Base-by-base conservation (phyloP, 2,329 filamentous ascomycete genomes). In the Albophoma yamanashiensis region DNA sequence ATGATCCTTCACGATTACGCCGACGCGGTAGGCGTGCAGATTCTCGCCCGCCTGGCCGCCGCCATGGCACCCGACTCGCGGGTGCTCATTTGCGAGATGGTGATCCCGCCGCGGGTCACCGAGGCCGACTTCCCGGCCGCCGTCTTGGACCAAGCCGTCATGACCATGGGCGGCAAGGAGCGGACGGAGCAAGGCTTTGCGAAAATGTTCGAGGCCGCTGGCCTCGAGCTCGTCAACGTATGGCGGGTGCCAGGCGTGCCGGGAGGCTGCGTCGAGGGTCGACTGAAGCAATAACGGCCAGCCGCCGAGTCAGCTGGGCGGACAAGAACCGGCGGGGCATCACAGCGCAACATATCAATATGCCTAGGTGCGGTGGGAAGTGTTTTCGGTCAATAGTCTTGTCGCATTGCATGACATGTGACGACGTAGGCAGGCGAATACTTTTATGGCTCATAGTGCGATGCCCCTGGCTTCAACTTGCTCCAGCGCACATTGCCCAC, bases 91-190 rank as follows among this genome's bases (percentile, higher is more conserved):
- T 73, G 70, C 59, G 70, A 73, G 22, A 70, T 72, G 67, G 67
- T 72, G 15, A 59, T 73, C 12, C 63, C 70, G 8, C 56, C 64
- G 14, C 66, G 69, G 1, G 70, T 71, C 1, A 64, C 63, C 20
- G 71, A 72, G 55, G 63, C 64, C 25, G 67, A 69, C 50, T 71
- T 72, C 39, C 64, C 67, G 0, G 68, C 67, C 4, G 67, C 69
- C 2, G 68, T 72, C 3, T 59, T 72, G 17, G 70, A 72, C 58
- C 68, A 71, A 42, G 68, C 66, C 12, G 69, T 72, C 17, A 72
- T 73, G 68, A 68, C 68, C 12, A 73, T 73, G 65, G 69, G 67
- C 0, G 70, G 71, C n/a, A 73, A 73, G 50, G 70, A 72, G 52
- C 65, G 68, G 4, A 73, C 68, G 0, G 66, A 68, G 8, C 60